Conservation (phyloP, 495 filamentous ascomycete genomes). For the Podospora pseudopauciseta region DNA sequence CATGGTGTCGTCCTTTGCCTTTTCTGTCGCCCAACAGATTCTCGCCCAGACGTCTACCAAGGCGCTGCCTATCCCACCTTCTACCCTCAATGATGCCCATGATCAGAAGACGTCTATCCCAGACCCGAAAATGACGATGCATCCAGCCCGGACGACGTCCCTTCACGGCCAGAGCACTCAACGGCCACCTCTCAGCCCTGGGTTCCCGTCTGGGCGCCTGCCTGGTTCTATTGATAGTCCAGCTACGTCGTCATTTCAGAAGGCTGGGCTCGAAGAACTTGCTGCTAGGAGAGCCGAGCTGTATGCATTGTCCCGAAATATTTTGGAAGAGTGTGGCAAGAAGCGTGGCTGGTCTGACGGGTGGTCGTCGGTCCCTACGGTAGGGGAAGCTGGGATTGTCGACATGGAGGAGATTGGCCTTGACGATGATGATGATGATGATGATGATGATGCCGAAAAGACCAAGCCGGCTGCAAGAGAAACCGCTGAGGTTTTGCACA, state of each 20-base stretch:
- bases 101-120: constrained; percentile 53
- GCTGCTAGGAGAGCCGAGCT: constrained; percentile 78
- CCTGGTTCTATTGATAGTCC: constrained; percentile 29
- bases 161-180: constrained; percentile 36
- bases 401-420: constrained; percentile 58
- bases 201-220: constrained; percentile 37
- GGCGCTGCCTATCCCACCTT: constrained; percentile 61
- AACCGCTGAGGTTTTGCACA: constrained; percentile 14
- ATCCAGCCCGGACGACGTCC: constrained; percentile 55
- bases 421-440: constrained; percentile 15
- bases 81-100: constrained; percentile 46
- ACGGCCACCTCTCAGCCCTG: constrained; percentile 44
- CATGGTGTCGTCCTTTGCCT: constrained; percentile 80
- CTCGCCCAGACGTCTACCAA: constrained; percentile 71
- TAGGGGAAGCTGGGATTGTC: constrained; percentile 46
- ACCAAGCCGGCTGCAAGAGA: constrained; percentile 26
- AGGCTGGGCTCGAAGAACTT: constrained; percentile 75
- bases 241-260: constrained; percentile 43
- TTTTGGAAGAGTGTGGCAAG: constrained; percentile 70
- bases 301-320: constrained; percentile 70
- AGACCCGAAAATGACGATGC: constrained; percentile 62
- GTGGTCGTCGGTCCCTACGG: constrained; percentile 63
- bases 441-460: constrained; percentile 23
- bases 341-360: constrained; percentile 73
- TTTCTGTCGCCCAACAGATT: constrained; percentile 72